These are phyloP conservation scores for Cladosporium sp. DNA, from an alignment of 2,329 filamentous ascomycete genomes.

Conservation along the genomic window DNA sequence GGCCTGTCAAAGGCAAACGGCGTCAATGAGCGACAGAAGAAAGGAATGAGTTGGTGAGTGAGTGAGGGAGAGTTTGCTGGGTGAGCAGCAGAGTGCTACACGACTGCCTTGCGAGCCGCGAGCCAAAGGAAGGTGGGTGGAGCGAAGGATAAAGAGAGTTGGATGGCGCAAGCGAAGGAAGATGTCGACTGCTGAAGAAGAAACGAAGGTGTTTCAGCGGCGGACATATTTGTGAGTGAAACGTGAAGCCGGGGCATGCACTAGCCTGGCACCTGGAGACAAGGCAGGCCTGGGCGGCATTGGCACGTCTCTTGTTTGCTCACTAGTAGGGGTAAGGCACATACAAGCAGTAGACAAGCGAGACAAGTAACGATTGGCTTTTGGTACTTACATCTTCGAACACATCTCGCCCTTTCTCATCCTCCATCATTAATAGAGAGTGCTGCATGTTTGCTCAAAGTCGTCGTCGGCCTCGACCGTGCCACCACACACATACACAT, in stretches of 20 bases:
- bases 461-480: background rate
- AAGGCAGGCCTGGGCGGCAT: conserved; percentile 12
- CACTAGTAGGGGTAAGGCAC: conserved; percentile 4
- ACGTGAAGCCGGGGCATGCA: conserved; percentile 5
- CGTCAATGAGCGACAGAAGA: conserved; percentile 4
- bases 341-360: background rate
- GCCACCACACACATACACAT: background rate
- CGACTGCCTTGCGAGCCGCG: conserved; percentile 1
- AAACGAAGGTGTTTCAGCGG: background rate
- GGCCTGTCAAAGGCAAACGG: conserved; percentile 13
- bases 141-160: conserved; percentile 1
- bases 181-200: conserved; percentile 6
- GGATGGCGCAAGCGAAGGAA: background rate
- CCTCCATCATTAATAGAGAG: background rate
- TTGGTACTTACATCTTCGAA: conserved; percentile 1
- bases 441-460: background rate
- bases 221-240: conserved; percentile 3
- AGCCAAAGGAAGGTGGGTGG: conserved; percentile 4
- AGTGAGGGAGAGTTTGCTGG: conserved; percentile 10
- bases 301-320: conserved; percentile 5
- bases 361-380: too few relatives aligned
- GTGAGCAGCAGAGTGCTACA: conserved; percentile 1
- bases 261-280: conserved; percentile 7
- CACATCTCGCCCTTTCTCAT: background rate
- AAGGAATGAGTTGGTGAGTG: background rate